phyloP scores from a whole-genome alignment of 31 red algal genomes.

The Endocladia muricata region DNA sequence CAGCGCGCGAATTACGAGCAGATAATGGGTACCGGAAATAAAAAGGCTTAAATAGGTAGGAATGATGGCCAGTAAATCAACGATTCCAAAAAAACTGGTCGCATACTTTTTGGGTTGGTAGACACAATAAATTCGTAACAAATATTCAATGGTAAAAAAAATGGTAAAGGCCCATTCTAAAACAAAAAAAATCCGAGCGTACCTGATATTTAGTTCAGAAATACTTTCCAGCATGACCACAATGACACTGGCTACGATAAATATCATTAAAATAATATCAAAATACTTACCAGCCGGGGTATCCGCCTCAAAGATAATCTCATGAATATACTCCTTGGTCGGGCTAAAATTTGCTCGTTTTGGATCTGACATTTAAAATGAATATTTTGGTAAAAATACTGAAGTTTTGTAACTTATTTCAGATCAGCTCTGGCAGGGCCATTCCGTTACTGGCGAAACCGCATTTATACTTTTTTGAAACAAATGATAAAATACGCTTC shows the following conservation, averaged over 20 bases:
- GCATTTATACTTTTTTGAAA: too few species aligned
- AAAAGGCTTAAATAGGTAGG: not conserved
- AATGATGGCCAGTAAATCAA: not conserved
- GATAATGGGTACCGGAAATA: not conserved
- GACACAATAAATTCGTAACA: not conserved
- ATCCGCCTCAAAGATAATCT: conserved; percentile 8
- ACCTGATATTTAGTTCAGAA: not conserved
- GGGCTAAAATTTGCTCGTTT: too few species aligned
- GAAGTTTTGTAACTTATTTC: too few species aligned
- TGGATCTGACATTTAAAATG: too few species aligned
- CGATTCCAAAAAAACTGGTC: conserved; percentile 1
- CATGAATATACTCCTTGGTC: too few species aligned
- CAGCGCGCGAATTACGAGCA: not conserved
- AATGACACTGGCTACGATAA: conserved; percentile 1
- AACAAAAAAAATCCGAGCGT: not conserved
- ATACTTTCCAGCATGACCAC: conserved; percentile 1
- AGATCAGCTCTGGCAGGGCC: too few species aligned
- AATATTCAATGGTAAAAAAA: conserved; percentile 22
- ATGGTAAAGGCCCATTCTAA: conserved; percentile 14
- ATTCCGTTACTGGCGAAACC: too few species aligned
- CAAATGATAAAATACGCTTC: too few species aligned
- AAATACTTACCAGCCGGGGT: not conserved
- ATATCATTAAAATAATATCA: conserved; percentile 6
- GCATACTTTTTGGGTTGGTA: not conserved
- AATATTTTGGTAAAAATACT: too few species aligned